Evolutionary conservation across 2,329 filamentous ascomycete genomes (phyloP), one percentile per base, ranked within the genome.

Genomic region (Aureobasidium pullulans): DNA sequence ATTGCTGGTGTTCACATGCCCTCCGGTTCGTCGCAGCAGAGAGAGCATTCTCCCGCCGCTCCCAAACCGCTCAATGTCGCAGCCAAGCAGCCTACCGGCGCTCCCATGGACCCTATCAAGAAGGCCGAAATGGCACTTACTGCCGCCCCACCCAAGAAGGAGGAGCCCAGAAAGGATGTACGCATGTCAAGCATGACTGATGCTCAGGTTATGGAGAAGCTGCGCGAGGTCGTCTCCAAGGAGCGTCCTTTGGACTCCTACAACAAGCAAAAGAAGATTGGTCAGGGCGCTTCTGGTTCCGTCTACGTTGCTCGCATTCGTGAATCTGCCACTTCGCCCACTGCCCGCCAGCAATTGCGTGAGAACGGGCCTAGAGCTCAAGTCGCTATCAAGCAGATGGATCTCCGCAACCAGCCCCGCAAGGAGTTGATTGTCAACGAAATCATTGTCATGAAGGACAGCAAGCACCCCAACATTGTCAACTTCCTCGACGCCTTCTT

Each of bases 391-490:
- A 99, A 99, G 79, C 94, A 99, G 77, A 99, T 99, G 94, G 94
- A 99, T 76, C 83, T 99, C 59, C 90, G 93, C 53, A 94, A 96
- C 71, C 94, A 99, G 74, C 94, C 94, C 49, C 84, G 94, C 61
- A 99, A 99, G 80, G 94, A 99, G 75, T 79, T 99, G 69, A 99
- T 99, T 70, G 94, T 99, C 57, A 99, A 99, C 73, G 94, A 99
- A 71, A 99, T 99, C 70, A 95, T 99, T 78, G 94, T 99, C 62
- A 99, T 99, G 94, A 96, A 97, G 78, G 94, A 99, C 77, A 96
- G 90, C 79, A 89, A 92, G 72, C 94, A 99, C 74, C 87, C 88
- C 62, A 99, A 99, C 75, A 99, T 99, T 78, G 94, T 99, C 75
- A 99, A 99, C 76, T 99, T 96, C 77, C 79, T 99, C 36, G 94